Evolutionary conservation across 2,329 filamentous ascomycete species (phyloP), one percentile per base, ranked within the genome.

Genomic region (Lecanosticta acicola): DNA sequence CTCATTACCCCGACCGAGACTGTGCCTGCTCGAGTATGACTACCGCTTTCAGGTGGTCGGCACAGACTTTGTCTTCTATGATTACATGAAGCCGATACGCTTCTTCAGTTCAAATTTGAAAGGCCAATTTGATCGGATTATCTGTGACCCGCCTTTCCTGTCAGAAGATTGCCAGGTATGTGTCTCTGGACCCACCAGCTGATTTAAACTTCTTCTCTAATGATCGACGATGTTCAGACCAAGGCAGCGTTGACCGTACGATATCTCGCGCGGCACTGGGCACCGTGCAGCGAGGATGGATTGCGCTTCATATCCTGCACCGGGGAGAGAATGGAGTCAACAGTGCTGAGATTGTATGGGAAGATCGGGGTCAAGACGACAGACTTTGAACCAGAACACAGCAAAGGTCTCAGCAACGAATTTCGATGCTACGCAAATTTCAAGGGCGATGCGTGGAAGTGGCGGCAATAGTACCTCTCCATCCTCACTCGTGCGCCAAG

Each of bases 351-450:
- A 62, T 69, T 91, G n/a, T 90, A 90, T 64, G 70, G 71, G 38
- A 74, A 79, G 36, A 70, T 80, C 26, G 81, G 81, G 1, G 67
- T 84, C 20, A 69, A 65, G 43, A 81, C 81, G 3, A 90, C 85
- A 0, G 79, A 76, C 1, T 89, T 82, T 61, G 78, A 83, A 58
- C 81, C 83, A 3, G 71, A 74, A 52, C 87, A 91, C 59, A 74
- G 78, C n/a, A 79, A 80, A 51, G 84, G 84, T 0, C 67, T 93
- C 49, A 86, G 84, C 65, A 93, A 93, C 60, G 84, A 88, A 66
- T 93, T 89, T 62, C 77, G 79, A 60, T 89, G 84, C 65, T 91
- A 87, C 60, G 79, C 86, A 18, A 90, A 87, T 60, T 90, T 87
- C 60, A 82, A 87, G 63, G 79, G 81, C 57, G 68, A 56, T 10